Conservation (phyloP, 768 basidiomycete species). For the Artomyces pyxidatus region DNA sequence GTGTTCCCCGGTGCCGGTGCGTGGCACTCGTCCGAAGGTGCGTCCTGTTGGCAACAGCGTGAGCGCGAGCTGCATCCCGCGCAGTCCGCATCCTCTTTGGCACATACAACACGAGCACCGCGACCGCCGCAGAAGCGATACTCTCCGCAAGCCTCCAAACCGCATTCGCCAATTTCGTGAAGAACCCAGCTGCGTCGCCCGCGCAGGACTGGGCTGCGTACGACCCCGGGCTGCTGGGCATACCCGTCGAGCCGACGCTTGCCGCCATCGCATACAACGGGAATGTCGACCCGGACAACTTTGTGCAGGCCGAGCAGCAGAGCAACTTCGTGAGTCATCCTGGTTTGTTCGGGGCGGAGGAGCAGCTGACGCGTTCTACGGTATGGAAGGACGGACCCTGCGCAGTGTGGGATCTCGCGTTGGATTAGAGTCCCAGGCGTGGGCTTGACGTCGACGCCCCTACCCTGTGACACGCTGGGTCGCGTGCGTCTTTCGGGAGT, state of each 20-base stretch:
- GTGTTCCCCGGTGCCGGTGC: background rate
- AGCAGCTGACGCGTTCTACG: too few relatives aligned
- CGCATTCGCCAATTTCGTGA: slow-evolving; percentile 5
- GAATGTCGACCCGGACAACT: background rate
- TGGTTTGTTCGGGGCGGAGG: too few relatives aligned
- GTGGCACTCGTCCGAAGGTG: background rate
- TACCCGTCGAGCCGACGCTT: background rate
- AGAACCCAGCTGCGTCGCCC: background rate
- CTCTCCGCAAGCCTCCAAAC: slow-evolving; percentile 17
- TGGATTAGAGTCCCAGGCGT: too few relatives aligned
- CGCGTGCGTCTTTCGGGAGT: too few relatives aligned
- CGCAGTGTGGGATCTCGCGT: too few relatives aligned
- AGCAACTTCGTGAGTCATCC: slow-evolving; percentile 1
- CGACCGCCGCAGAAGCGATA: slow-evolving; percentile 16
- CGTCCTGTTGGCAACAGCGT: background rate
- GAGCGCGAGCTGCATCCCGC: background rate
- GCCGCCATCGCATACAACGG: slow-evolving; percentile 3
- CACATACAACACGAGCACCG: slow-evolving; percentile 20
- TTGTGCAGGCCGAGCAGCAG: background rate
- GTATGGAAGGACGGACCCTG: too few relatives aligned
- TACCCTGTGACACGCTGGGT: too few relatives aligned
- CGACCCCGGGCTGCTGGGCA: background rate
- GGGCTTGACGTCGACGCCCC: too few relatives aligned
- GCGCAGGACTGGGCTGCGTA: slow-evolving; percentile 3
- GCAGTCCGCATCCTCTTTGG: slow-evolving; percentile 21